Evolutionary conservation across 495 filamentous ascomycete species (phyloP).

Genomic region (Aspergillus affinis): DNA sequence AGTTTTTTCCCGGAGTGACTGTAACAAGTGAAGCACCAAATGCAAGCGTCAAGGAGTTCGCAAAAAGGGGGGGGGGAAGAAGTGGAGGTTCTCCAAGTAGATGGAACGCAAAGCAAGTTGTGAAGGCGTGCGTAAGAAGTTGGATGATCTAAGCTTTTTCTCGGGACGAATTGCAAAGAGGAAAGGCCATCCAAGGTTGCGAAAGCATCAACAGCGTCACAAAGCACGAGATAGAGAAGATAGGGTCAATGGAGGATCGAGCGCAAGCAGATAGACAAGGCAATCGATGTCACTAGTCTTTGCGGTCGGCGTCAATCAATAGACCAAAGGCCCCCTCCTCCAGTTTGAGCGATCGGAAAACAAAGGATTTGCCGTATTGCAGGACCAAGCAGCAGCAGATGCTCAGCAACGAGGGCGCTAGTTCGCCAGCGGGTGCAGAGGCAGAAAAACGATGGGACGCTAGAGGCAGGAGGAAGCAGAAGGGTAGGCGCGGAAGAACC

Average conservation of each 20-base stretch:
- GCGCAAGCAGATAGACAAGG: conserved; percentile 12
- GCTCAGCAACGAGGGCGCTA: conserved; percentile 17
- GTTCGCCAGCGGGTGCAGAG: conserved; percentile 23
- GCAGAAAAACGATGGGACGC: conserved; percentile 13
- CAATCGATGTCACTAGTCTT: conserved; percentile 22
- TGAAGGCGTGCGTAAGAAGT: conserved; percentile 9
- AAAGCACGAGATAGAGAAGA: conserved; percentile 16
- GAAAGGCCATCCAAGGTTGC: conserved; percentile 5
- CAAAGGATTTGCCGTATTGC: conserved; percentile 24
- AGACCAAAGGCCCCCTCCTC: conserved; percentile 12
- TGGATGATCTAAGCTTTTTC: conserved; percentile 18
- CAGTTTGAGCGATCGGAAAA: conserved; percentile 18
- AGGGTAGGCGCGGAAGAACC: conserved; percentile 23
- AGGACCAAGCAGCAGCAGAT: conserved; percentile 21
- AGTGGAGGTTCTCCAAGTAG: not conserved
- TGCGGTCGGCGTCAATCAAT: conserved; percentile 3
- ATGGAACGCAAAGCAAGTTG: conserved; percentile 3
- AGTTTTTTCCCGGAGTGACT: not conserved
- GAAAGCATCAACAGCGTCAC: conserved; percentile 1
- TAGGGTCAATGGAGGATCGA: conserved; percentile 13
- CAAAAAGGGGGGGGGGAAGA: conserved; percentile 5
- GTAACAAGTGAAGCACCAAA: not conserved
- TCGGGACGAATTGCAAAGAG: conserved; percentile 16
- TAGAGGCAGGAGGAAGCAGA: conserved; percentile 22
- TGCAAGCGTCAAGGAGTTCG: not conserved